These are phyloP conservation scores for Pythium scleroteichum DNA, from an alignment of 352 stramenopile species.

Conservation along the genomic window DNA sequence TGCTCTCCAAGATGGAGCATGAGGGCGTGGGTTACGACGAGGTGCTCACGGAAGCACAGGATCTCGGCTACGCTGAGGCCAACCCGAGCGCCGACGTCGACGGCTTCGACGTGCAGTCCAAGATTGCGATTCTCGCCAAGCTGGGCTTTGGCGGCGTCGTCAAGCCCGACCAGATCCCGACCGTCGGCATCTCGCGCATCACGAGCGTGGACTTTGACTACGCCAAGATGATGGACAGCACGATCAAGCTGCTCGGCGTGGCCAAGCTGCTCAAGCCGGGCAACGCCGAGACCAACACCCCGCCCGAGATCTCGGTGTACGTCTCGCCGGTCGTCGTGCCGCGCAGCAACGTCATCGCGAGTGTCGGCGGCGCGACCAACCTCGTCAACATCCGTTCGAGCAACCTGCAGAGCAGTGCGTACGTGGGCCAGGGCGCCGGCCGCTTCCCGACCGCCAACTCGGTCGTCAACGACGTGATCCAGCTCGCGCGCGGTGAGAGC, in stretches of 20 bases:
- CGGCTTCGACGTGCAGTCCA: conserved; percentile 95
- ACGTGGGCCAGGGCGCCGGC: conserved; percentile 92
- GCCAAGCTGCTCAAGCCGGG: conserved; percentile 77
- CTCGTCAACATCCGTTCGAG: conserved; percentile 88
- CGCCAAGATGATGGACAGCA: conserved; percentile 94
- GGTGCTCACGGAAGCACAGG: conserved; percentile 93
- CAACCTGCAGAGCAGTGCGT: conserved; percentile 91
- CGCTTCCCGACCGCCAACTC: conserved; percentile 96
- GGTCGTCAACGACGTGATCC: conserved; percentile 95
- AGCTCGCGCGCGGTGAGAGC: conserved; percentile 86
- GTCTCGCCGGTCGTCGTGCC: conserved; percentile 94
- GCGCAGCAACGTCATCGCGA: conserved; percentile 87
- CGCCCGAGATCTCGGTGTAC: conserved; percentile 90
- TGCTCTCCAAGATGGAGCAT: conserved; percentile 96
- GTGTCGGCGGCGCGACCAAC: conserved; percentile 88
- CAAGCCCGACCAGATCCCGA: conserved; percentile 86
- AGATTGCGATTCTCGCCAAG: conserved; percentile 96
- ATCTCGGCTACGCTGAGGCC: conserved; percentile 92
- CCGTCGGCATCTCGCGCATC: conserved; percentile 92
- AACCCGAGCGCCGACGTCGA: conserved; percentile 96
- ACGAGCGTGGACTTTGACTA: conserved; percentile 95
- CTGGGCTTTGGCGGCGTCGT: conserved; percentile 93
- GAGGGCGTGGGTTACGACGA: conserved; percentile 91
- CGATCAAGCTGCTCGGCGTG: conserved; percentile 95
- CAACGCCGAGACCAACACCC: conserved; percentile 63